Conservation (phyloP, 208 protist species). For the Borovskyia barvae region DNA sequence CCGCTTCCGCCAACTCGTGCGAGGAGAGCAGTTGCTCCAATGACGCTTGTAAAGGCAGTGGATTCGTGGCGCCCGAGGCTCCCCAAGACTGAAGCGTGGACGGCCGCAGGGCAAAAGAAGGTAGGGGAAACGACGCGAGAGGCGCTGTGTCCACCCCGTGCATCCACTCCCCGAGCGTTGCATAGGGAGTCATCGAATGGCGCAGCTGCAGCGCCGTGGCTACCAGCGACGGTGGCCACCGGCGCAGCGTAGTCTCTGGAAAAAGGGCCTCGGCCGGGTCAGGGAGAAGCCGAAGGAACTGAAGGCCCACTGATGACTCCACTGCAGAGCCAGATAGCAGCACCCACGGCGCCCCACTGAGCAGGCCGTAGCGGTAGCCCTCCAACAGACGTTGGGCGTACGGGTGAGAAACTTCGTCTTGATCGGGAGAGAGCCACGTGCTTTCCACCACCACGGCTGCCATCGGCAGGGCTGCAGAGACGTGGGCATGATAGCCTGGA, state of each 20-base stretch:
- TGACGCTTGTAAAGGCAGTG: slow-evolving; percentile 1
- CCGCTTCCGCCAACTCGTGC: neutral
- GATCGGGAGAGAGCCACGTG: slow-evolving; percentile 22
- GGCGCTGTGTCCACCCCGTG: slow-evolving; percentile 3
- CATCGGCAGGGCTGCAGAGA: slow-evolving; percentile 10
- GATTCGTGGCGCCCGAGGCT: no score
- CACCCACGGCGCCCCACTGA: slow-evolving; percentile 66
- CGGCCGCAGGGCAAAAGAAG: neutral
- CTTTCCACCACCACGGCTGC: slow-evolving; percentile 38
- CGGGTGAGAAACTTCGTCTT: slow-evolving; percentile 13
- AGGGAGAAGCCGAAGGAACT: slow-evolving; percentile 18
- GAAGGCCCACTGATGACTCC: slow-evolving; percentile 26
- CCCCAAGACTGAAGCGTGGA: no score
- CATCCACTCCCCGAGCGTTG: slow-evolving; percentile 18
- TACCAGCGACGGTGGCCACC: slow-evolving; percentile 6
- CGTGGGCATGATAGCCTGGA: neutral
- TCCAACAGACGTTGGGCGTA: slow-evolving; percentile 46
- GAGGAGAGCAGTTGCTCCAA: slow-evolving; percentile 17
- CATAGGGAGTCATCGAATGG: slow-evolving; percentile 14
- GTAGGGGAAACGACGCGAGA: slow-evolving; percentile 1
- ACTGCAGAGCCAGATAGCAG: slow-evolving; percentile 29
- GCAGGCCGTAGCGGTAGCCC: slow-evolving; percentile 47
- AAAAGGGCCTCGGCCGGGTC: slow-evolving; percentile 17
- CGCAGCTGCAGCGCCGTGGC: slow-evolving; percentile 1
- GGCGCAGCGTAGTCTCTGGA: neutral